A percentile compares a stretch with the other conserved stretches of the same genome.
Conservation (phyloP, 1,284 basidiomycete genomes). For the Phlebopus sp. region DNA sequence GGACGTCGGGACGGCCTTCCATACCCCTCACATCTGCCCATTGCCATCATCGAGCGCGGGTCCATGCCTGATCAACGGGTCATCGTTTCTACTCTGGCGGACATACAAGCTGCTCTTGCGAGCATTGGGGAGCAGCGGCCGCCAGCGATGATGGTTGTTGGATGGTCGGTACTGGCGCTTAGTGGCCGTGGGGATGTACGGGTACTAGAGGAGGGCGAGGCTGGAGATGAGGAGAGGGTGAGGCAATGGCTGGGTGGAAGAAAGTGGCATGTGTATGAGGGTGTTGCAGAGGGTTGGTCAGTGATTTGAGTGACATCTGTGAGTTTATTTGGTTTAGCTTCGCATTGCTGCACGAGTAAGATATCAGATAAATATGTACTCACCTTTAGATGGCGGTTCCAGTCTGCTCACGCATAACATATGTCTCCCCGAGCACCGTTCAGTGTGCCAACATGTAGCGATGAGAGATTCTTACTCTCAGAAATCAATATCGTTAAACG, state of each 20-base stretch:
- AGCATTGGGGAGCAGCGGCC: constrained; percentile 84
- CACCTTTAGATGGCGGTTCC: no score
- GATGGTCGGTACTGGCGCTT: constrained; percentile 80
- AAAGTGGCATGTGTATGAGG: constrained; percentile 61
- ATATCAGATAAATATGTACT: no score
- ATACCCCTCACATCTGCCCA: constrained; percentile 79
- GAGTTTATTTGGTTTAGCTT: not conserved
- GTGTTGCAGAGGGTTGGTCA: constrained; percentile 53
- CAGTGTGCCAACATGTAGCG: no score
- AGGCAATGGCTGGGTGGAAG: constrained; percentile 53
- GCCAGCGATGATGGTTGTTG: constrained; percentile 94
- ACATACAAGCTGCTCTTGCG: constrained; percentile 73
- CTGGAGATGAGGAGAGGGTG: constrained; percentile 50
- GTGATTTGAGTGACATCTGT: constrained; percentile 12
- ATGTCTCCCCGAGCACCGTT: no score
- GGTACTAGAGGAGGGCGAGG: constrained; percentile 46
- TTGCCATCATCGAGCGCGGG: constrained; percentile 92
- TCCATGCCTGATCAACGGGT: constrained; percentile 91
- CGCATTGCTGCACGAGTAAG: no score
- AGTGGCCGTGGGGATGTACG: constrained; percentile 52
- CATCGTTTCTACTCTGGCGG: constrained; percentile 74
- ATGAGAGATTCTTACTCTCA: no score
- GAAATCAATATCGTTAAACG: no score
- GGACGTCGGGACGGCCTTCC: constrained; percentile 49
- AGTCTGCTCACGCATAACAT: no score